Base-by-base conservation (phyloP, 257 asterid genomes). In the Avicennia marina region DNA sequence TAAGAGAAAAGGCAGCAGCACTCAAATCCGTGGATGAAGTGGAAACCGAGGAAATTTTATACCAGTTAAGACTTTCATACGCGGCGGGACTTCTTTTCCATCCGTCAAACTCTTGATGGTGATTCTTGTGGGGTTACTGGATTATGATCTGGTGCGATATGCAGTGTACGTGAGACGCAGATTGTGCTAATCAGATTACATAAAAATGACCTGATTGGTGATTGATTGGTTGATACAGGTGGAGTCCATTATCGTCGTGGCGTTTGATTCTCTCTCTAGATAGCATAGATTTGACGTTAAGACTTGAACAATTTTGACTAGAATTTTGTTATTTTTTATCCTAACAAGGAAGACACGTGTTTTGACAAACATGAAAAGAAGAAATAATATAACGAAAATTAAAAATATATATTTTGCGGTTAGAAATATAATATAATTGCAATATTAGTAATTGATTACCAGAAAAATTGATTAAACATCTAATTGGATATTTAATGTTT, bases 21-120 rank as follows among this genome's bases (percentile, higher is more conserved):
- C 7, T 1, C 4, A 1, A 29, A 29, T 29, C 7, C 34, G 7
- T 29, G 33, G 7, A 29, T 2, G 33, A 3, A 19, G 13, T 6
- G 26, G 41, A 41, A 32, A 15, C 18, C 33, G 58, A 52, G 39
- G 43, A 40, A 51, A 49, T 42, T 7, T 10, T 7, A 32, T 41
- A 50, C 61, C n/a, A 42, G 34, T 58, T 29, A 3, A 21, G 54
- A 61, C 53, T 53, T 62, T 44, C 44, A 54, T 61, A 48, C 79
- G 64, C 73, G 67, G 82, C 82, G 82, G 85, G 85, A 79, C 60
- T 40, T 63, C 56, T 59, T 62, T 38, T 69, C 24, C 4, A 22
- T 19, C 22, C 18, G 31, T 59, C 1, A 9, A 10, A 52, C 41
- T 31, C 58, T 11, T 34, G 41, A 34, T 34, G 34, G 21, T 1